phyloP scores from a whole-genome alignment of 1,139 yeast genomes.

The Diutina pseudorugosa region DNA sequence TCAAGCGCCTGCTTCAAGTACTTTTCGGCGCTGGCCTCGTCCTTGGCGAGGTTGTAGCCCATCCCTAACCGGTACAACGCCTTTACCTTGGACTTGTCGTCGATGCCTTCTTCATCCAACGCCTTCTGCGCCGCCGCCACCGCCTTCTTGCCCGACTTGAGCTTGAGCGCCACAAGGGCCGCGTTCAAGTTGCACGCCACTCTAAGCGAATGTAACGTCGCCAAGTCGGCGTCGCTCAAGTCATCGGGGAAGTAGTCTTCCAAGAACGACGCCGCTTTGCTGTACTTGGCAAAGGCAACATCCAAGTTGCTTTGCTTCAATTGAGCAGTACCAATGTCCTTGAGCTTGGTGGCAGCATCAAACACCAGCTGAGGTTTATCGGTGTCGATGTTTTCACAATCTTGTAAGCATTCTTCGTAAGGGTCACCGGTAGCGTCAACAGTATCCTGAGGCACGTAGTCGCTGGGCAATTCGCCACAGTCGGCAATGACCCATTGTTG shows the following conservation, averaged over 20 bases:
- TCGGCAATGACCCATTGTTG: constrained; percentile 10
- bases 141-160: constrained; percentile 43
- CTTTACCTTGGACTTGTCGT: constrained; percentile 63
- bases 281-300: constrained; percentile 53
- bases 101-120: constrained; percentile 47
- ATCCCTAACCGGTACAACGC: constrained; percentile 79
- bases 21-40: constrained; percentile 58
- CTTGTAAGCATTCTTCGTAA: constrained; percentile 67
- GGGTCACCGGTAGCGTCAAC: constrained; percentile 54
- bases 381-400: constrained; percentile 55
- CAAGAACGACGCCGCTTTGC: constrained; percentile 56
- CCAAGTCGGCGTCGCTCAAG: constrained; percentile 35
- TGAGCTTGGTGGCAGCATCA: constrained; percentile 53
- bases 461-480: constrained; percentile 27
- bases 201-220: constrained; percentile 13
- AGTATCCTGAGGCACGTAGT: constrained; percentile 32
- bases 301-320: constrained; percentile 53
- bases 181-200: constrained; percentile 50
- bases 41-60: constrained; percentile 52
- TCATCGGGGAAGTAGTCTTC: constrained; percentile 69
- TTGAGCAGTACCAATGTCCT: constrained; percentile 65
- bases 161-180: constrained; percentile 63
- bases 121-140: constrained; percentile 56
- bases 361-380: constrained; percentile 52
- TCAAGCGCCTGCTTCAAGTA: constrained; percentile 58